Evolutionary conservation across 495 filamentous ascomycete species (phyloP), one percentile per base, ranked within the genome.

Genomic region (Penicillium pancosmium): DNA sequence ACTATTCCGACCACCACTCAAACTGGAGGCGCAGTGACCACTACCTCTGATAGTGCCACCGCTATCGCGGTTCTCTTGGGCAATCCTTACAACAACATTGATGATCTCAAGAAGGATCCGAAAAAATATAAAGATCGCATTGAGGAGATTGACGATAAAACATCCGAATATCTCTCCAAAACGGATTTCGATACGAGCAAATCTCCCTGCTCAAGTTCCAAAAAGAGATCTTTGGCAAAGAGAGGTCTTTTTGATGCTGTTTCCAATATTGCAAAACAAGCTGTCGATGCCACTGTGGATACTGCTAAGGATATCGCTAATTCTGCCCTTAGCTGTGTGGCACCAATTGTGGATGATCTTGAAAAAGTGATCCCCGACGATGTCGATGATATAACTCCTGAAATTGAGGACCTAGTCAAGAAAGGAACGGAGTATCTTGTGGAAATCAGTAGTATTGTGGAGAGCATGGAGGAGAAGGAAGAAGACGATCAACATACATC

Each of bases 371-470:
- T 50, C n/a, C 48, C 48, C 3, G 48, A 50, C 10, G 25, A 50
- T 33, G 9, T 33, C 6, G 19, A 23, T 6, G 48, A 50, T 6
- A 31, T 50, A 13, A 50, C 25, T 15, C 21, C 23, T 50, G 48
- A 50, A 11, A 31, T 50, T 31, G 48, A 50, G 48, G n/a, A 31
- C 13, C 23, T 15, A 12, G n/a, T 50, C 21, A 50, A 50, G 48
- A 50, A 50, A 33, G 48, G 48, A 13, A n/a, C 48, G 15, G 48
- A 50, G 48, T 50, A 50, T 33, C 48, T 50, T 18, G 25, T 25
- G 15, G 48, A 50, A 7, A 50, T 50, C 48, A 50, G 48, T 31
- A 31, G 27, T 16, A 50, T 50, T 16, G 48, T 50, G 4, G 27
- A 21, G 13, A n/a, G 31, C 11, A 23, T 50, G 48, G 48, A 50